phyloP scores from a whole-genome alignment of 768 basidiomycete genomes.

The Lactarius psammicola region DNA sequence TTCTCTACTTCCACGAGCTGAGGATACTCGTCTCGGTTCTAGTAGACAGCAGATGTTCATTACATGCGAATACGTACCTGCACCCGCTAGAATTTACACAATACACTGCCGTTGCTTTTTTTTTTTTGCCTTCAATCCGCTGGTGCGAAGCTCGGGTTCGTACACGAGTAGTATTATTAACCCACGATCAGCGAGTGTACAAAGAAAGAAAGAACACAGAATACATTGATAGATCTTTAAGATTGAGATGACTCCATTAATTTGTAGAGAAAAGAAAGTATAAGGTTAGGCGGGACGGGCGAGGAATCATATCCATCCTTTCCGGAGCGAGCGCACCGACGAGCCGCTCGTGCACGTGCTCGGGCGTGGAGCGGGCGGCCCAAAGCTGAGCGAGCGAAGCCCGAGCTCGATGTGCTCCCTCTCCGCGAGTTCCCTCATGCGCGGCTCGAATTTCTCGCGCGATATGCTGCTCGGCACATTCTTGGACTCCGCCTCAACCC shows the following conservation, averaged over 20 bases:
- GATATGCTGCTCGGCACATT: slow-evolving; percentile 32
- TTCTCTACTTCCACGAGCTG: no score
- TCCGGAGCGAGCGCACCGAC: not conserved
- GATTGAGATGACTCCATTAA: not conserved
- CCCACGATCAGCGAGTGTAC: not conserved
- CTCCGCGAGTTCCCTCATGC: slow-evolving; percentile 33
- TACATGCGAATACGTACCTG: no score
- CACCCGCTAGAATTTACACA: not conserved
- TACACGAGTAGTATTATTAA: not conserved
- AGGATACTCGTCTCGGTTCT: no score
- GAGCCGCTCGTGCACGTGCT: not conserved
- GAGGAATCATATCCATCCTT: not conserved
- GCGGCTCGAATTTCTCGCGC: slow-evolving; percentile 37
- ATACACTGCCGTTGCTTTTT: not conserved
- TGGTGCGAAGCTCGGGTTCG: not conserved
- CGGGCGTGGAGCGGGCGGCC: not conserved
- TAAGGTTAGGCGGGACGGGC: no score
- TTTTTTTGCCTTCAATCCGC: not conserved
- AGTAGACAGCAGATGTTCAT: no score
- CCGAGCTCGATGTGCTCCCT: slow-evolving; percentile 24
- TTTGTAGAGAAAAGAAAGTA: not conserved
- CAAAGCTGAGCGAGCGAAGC: slow-evolving; percentile 27
- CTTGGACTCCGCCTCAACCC: slow-evolving; percentile 42
- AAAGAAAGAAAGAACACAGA: not conserved
- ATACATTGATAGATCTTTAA: not conserved